Evolutionary conservation across 1,139 yeast genomes (phyloP).

Genomic region (Suhomyces terraborum): DNA sequence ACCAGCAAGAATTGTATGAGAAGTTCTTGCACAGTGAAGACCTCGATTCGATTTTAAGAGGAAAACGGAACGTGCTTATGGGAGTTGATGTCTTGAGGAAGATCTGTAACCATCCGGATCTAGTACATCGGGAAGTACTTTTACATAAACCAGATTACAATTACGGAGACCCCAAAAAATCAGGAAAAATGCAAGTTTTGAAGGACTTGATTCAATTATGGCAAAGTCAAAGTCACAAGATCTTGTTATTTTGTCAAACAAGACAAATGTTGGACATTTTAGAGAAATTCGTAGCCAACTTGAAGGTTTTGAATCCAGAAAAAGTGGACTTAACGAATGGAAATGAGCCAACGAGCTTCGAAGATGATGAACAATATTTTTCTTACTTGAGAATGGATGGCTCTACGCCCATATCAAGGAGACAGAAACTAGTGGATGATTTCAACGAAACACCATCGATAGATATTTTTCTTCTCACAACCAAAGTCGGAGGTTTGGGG

Average conservation of each 20-base stretch:
- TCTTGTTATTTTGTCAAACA: constrained; percentile 85
- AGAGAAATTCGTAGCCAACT: constrained; percentile 56
- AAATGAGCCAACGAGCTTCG: constrained; percentile 20
- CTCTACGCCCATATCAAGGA: constrained; percentile 70
- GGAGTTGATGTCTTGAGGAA: constrained; percentile 91
- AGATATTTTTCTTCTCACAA: constrained; percentile 76
- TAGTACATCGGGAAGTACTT: constrained; percentile 59
- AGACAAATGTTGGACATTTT: constrained; percentile 90
- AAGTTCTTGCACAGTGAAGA: constrained; percentile 78
- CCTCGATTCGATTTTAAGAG: constrained; percentile 67
- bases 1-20: constrained; percentile 73
- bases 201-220: constrained; percentile 74
- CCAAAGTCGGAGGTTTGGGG: constrained; percentile 95
- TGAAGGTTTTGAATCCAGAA: constrained; percentile 31
- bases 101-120: constrained; percentile 95
- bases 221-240: constrained; percentile 76
- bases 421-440: constrained; percentile 79
- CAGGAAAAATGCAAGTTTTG: constrained; percentile 92
- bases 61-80: constrained; percentile 77
- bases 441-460: constrained; percentile 66
- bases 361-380: constrained; percentile 24
- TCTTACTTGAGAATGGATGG: constrained; percentile 91
- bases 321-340: constrained; percentile 14
- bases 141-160: constrained; percentile 44
- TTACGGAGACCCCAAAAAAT: constrained; percentile 68